Evolutionary conservation across 495 filamentous ascomycete genomes (phyloP).

Genomic region (Xylaria sp.): DNA sequence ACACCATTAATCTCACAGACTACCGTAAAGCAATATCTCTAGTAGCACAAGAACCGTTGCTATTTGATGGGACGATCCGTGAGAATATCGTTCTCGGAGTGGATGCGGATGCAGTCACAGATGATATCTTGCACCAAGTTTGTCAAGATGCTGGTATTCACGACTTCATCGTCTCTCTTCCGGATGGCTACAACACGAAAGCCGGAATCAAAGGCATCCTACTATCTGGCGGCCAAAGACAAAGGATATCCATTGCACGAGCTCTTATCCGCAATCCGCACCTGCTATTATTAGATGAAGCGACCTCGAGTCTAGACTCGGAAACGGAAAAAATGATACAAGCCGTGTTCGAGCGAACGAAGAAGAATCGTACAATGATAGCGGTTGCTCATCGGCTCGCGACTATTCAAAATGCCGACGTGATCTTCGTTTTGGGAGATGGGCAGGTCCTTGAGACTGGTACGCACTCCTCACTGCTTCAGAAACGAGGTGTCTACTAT

Average conservation of each 20-base stretch:
- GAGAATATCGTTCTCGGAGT: slow-evolving; percentile 67
- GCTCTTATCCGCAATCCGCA: slow-evolving; percentile 77
- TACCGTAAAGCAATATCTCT: slow-evolving; percentile 63
- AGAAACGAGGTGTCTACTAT: slow-evolving; percentile 60
- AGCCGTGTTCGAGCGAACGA: slow-evolving; percentile 70
- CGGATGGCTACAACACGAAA: slow-evolving; percentile 66
- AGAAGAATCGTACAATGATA: slow-evolving; percentile 71
- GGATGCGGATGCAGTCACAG: slow-evolving; percentile 47
- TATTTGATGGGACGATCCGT: slow-evolving; percentile 67
- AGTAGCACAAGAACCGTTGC: slow-evolving; percentile 64
- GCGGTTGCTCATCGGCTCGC: slow-evolving; percentile 73
- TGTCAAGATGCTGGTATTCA: slow-evolving; percentile 65
- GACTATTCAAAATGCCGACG: slow-evolving; percentile 64
- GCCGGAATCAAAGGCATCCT: slow-evolving; percentile 69
- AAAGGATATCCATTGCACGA: slow-evolving; percentile 76
- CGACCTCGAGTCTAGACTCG: slow-evolving; percentile 77
- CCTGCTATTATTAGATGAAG: slow-evolving; percentile 80
- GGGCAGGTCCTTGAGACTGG: slow-evolving; percentile 61
- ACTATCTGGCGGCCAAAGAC: slow-evolving; percentile 81
- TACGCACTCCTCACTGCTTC: slow-evolving; percentile 56
- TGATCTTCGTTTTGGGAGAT: slow-evolving; percentile 63
- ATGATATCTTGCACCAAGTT: slow-evolving; percentile 52
- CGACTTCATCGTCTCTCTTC: slow-evolving; percentile 63
- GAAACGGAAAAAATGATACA: slow-evolving; percentile 78
- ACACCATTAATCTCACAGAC: slow-evolving; percentile 54